Base-by-base conservation (phyloP, 139 green algal species). In the Chlorella sp. region DNA sequence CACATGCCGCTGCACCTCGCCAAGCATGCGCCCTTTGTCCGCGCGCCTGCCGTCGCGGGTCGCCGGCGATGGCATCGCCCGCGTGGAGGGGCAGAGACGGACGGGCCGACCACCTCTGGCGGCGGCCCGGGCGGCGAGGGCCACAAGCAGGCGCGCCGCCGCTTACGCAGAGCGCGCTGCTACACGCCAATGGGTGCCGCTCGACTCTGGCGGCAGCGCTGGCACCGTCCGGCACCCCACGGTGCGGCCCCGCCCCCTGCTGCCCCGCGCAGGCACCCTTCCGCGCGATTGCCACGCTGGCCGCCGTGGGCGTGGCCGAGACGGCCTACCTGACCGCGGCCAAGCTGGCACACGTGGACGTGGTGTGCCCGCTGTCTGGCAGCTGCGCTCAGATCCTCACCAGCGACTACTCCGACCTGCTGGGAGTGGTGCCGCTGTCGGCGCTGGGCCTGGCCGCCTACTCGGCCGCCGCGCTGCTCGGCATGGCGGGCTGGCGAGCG, bases 301-400 rank as follows among this genome's bases (percentile, higher is more conserved):
- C 87, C 5, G 48, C 66, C 0, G 76, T 77, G 5, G 94, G 94
- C 8, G 42, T 79, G 0, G 36, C 89, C 17, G 93, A 97, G 67
- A 97, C 93, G 0, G 74, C 79, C 1, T 98, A 98, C 77, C 87
- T 98, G 2, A 87, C 93, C 0, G 71, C 81, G 42, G 84, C 76
- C 33, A 97, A 96, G 85, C 81, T 97, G 11, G 69, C 82, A 2
- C 71, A 81, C 23, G 67, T 65, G 0, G 9, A 75, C 7, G 82
- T 94, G 4, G 83, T 83, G 0, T 98, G 93, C 74, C 89, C 90
- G 31, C 78, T 88, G 21, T 75, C 72, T 23, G 89, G 85, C 56
- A 79, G 81, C 42, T 97, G 93, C 71, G 84, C 86, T 27, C 83
- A 86, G 41, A 87, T 97, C 27, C 86, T 97, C 0, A 87, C 56